Percentiles rank a stretch among this genome's conserved stretches.
Evolutionary conservation across 495 filamentous ascomycete genomes (phyloP).

Genomic region (Hyaloscypha finlandica): DNA sequence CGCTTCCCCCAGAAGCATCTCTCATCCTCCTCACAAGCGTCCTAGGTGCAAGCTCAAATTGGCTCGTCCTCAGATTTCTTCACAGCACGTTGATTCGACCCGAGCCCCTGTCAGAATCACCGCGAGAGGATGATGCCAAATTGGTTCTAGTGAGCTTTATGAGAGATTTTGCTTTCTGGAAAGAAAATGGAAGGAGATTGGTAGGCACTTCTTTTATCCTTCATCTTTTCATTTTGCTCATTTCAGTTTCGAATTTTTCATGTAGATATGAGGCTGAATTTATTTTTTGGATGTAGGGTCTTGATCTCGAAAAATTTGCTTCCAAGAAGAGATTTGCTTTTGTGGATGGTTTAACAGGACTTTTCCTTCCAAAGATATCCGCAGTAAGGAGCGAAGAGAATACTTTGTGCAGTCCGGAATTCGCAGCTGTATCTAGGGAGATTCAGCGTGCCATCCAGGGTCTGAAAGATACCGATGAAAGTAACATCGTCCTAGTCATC

Average conservation of each 20-base stretch:
- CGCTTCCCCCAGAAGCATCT: slow-evolving; percentile 44
- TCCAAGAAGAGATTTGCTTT: slow-evolving; percentile 63
- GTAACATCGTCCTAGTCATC: slow-evolving; percentile 49
- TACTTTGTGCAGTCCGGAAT: slow-evolving; percentile 9
- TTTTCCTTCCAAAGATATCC: slow-evolving; percentile 46
- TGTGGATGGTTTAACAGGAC: slow-evolving; percentile 67
- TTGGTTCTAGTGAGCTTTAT: slow-evolving; percentile 82
- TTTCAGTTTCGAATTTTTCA: slow-evolving; percentile 16
- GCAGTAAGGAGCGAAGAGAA: slow-evolving; percentile 24
- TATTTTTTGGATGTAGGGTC: slow-evolving; percentile 46
- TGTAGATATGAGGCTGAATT: background rate
- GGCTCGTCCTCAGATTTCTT: slow-evolving; percentile 69
- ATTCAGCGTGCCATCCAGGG: slow-evolving; percentile 38
- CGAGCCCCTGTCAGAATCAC: slow-evolving; percentile 8
- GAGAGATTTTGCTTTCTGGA: slow-evolving; percentile 77
- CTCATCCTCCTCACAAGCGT: slow-evolving; percentile 74
- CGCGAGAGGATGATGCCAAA: slow-evolving; percentile 31
- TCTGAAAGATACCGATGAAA: slow-evolving; percentile 24
- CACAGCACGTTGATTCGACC: slow-evolving; percentile 49
- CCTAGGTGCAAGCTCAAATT: slow-evolving; percentile 71
- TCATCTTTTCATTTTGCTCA: slow-evolving; percentile 26
- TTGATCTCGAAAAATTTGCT: slow-evolving; percentile 66
- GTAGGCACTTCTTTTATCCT: slow-evolving; percentile 41
- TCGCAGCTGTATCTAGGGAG: slow-evolving; percentile 31
- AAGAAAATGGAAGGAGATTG: slow-evolving; percentile 58